Base-by-base conservation (phyloP, 2,329 filamentous ascomycete genomes). In the Epichloe brachyelytri region DNA sequence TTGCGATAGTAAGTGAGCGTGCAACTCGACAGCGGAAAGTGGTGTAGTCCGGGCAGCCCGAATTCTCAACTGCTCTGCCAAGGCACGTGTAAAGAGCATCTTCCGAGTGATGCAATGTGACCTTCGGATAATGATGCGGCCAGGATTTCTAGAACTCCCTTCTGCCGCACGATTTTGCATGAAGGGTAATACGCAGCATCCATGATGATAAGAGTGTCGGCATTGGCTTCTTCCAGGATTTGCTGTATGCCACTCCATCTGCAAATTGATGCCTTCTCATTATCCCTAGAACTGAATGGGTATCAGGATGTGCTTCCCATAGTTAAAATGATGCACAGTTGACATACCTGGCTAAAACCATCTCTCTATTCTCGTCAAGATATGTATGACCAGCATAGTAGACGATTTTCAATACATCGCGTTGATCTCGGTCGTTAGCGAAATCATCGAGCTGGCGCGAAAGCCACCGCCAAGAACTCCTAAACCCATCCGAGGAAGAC, bases 171-270 rank as follows among this genome's bases (percentile, higher is more conserved):
- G 59, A 77, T 72, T 54, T 70, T 74, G 2, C 74, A 72, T 8
- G 75, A 75, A 1, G 76, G 76, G 49, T 76, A 80, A 58, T 78
- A 80, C 0, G 75, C 73, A 5, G 77, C 72, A 61, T 81, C 78
- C 75, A 81, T 77, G 36, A 81, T 65, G 51, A 81, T 70, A 19
- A 81, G 66, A 4, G 74, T 76, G 59, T 81, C 78, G 3, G 77
- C 71, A 33, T 67, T 68, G 2, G 76, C 74, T 53, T 78, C 74
- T 59, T 81, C 78, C 7, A 81, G 65, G 15, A 73, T 72, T 53
- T 75, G 73, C 59, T 80, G 77, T 38, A 81, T 74, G 19, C 71
- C 71, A 53, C 69, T 75, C 78, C 78, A 81, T 46, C 76, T 66
- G 46, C 80, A 75, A 5, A 68, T 71, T 20, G 71, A 71, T 4